phyloP scores from a whole-genome alignment of 179 eudicot genomes.

The Gypsophila paniculata region DNA sequence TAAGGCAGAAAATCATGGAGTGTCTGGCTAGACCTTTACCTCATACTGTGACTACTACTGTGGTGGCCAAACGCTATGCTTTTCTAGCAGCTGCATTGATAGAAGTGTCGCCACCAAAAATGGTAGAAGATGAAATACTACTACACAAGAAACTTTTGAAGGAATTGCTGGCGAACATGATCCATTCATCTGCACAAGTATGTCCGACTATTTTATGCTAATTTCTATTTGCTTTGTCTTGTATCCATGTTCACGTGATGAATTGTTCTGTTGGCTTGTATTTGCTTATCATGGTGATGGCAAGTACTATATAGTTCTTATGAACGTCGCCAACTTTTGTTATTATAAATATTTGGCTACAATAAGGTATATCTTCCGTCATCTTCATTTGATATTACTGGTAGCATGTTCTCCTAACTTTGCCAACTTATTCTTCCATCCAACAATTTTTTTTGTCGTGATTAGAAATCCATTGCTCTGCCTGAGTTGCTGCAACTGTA shows the following conservation, averaged over 20 bases:
- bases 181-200: slow-evolving; percentile 93
- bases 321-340: not conserved
- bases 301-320: not conserved
- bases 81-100: slow-evolving; percentile 82
- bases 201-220: slow-evolving; percentile 16
- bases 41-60: slow-evolving; percentile 64
- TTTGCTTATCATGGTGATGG: slow-evolving; percentile 3
- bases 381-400: not conserved
- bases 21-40: slow-evolving; percentile 76
- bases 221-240: slow-evolving; percentile 6
- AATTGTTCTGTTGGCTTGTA: not conserved
- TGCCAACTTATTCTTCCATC: not conserved
- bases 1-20: slow-evolving; percentile 68
- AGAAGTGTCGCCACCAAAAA: slow-evolving; percentile 79
- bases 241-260: not conserved
- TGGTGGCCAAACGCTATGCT: slow-evolving; percentile 82
- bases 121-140: slow-evolving; percentile 62
- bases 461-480: slow-evolving; percentile 3
- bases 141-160: slow-evolving; percentile 68
- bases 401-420: not conserved
- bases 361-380: slow-evolving; percentile 1
- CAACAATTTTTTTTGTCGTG: not conserved
- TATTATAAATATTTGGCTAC: not conserved
- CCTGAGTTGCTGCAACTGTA: not conserved
- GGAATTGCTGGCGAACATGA: slow-evolving; percentile 80